Base-by-base conservation (phyloP, 768 basidiomycete species). In the Lactarius trivialis region DNA sequence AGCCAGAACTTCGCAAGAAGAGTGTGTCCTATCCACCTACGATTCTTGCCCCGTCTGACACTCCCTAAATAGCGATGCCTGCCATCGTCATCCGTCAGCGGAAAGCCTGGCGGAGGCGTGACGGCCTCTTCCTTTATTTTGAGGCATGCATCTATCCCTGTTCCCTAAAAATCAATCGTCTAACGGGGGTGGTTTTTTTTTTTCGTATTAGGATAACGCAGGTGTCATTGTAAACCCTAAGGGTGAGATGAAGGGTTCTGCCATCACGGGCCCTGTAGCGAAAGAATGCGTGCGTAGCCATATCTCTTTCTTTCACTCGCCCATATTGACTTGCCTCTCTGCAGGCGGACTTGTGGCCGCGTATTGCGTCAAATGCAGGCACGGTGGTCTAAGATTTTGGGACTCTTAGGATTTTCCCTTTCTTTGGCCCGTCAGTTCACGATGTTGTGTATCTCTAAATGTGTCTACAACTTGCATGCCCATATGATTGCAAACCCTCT, bases 231-330 rank as follows among this genome's bases (percentile, higher is more conserved):
- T 98, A 71, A 98, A 97, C 81, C 89, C 91, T 72, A 98, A 98
- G 83, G 96, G 96, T 71, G 97, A 99, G 81, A 99, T 99, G 97
- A 99, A 99, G 82, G 96, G 96, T 55, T 95, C 92, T 56, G 91
- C 92, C 64, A 96, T 97, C 73, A 91, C 93, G 37, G 93, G 93
- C 60, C 94, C 93, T 43, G 92, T 99, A 65, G 97, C 96, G 79
- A 99, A 98, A 85, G 96, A 98, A 92, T 98, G 97, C 73, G 91
- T 93, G 74, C 45, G 91, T 86, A 48, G 8, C 34, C 9, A 2
- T 7, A 4, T 37, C 17, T 57, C 55, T 52, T 5, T 49, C 8
- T n/a, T 21, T 48, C 51, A 30, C 26, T 5, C 26, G 11, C 63
- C 65, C 11, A 67, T 49, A 39, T 36, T 34, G 43, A 58, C 52